Base-by-base conservation (phyloP, 164 flowering plant genomes). In the Vitis cinerea region DNA sequence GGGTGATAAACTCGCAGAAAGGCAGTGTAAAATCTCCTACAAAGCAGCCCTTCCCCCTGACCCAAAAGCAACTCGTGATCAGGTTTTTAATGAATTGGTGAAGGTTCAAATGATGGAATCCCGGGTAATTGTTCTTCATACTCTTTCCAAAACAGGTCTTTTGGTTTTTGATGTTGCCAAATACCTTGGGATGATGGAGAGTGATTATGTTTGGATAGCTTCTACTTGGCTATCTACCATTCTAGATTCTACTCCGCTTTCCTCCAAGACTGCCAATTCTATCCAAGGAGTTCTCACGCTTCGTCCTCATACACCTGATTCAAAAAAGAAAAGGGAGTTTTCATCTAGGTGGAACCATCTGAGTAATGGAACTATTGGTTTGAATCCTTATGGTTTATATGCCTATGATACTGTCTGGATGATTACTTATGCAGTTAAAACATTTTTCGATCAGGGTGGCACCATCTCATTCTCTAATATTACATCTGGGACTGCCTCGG, bases 341-440 rank as follows among this genome's bases (percentile, higher is more conserved):
- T 13, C 69, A 13, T 73, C 86, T 8, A 61, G 86, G 53, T 87
- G 90, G 93, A 72, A 72, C 54, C 51, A 75, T 70, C 71, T 85
- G n/a, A 84, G 84, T 67, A 86, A 83, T 60, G 81, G 72, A 29
- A 64, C 87, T 3, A 68, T 80, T 50, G 82, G 83, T n/a, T 63
- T 87, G 60, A 89, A 83, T 66, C 78, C 85, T 37, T 83, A 85
- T 77, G 93, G 79, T 7, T 67, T 89, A 7, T 89, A 87, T 71
- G 93, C 93, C 44, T 89, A 89, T 78, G 93, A 89, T 63, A 83
- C 91, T n/a, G 86, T 87, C 23, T 84, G 87, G 90, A 66, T 84
- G 65, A 66, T 87, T 71, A 88, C 93, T 52, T 56, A 59, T 60
- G 88, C 91, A 0, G 9, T 87, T 9, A 75, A 80, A 14, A n/a